A percentile compares a stretch with the other conserved stretches of the same genome.
Evolutionary conservation across 805 yeast genomes (phyloP).

Genomic region (Metschnikowia picachoensis): DNA sequence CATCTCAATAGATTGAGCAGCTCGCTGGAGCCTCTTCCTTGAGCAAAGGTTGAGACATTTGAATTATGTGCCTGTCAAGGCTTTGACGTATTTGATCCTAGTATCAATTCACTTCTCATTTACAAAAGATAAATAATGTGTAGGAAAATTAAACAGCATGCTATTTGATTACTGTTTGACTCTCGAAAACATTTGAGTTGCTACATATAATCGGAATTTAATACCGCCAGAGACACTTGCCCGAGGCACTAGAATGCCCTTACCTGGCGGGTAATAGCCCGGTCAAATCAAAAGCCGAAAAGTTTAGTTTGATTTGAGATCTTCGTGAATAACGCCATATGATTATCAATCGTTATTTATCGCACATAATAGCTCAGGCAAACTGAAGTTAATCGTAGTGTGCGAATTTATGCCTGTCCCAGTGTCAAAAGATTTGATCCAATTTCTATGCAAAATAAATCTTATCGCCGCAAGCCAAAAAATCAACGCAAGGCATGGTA

Average conservation of each 20-base stretch:
- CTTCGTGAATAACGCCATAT: not conserved
- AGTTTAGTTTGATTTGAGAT: not conserved
- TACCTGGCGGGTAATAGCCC: not conserved
- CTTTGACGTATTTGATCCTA: no score
- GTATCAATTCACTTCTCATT: no score
- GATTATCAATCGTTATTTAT: not conserved
- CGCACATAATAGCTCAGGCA: not conserved
- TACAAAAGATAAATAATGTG: no score
- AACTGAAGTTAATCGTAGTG: no score
- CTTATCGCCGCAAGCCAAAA: no score
- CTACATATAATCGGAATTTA: not conserved
- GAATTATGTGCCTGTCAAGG: not conserved
- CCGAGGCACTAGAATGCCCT: not conserved
- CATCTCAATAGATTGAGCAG: conserved; percentile 78
- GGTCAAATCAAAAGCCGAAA: not conserved
- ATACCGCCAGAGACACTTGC: not conserved
- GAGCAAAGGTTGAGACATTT: not conserved
- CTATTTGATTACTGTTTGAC: not conserved
- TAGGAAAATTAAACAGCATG: no score
- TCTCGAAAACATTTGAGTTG: not conserved
- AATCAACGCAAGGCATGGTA: no score
- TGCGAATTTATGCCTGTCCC: no score
- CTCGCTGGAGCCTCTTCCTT: conserved; percentile 64
- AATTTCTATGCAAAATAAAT: no score
- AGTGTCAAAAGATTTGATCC: no score